Evolutionary conservation across 257 asterid genomes (phyloP), one percentile per base, ranked within the genome.

Genomic region (Nicotiana obtusifolia): DNA sequence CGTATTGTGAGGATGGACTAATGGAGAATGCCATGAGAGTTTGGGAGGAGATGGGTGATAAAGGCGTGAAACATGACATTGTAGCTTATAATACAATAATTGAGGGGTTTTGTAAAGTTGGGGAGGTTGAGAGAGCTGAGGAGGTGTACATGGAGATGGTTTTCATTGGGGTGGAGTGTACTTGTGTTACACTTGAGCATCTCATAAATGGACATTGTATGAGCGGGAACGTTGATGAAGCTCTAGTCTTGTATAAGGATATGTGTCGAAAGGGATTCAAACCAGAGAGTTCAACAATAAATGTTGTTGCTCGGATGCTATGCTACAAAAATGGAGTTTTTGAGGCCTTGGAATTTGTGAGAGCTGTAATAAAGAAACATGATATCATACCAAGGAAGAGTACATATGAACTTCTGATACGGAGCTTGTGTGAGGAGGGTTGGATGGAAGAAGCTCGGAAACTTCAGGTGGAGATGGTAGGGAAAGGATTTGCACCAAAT

Each of bases 381-480:
- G 88, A 84, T 56, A 84, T 73, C 44, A 71, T 85, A 81, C 87
- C 93, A 16, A 87, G 85, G 84, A 85, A 81, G 86, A 90, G 76
- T 84, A 95, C 87, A 76, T 93, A 88, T 13, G 91, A 81, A 65
- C 65, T 69, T 22, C 81, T 93, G 86, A 85, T 90, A 10, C 87
- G 66, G 83, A 91, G 89, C 67, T 86, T 91, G 88, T 95, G 99
- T 82, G 62, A 19, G 47, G 90, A 85, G 81, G 97, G 98, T 35
- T 81, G 69, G 82, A 87, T 91, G 89, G 93, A 90, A 79, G 94
- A 92, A 84, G 98, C 94, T 68, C 84, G 88, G 57, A 83, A 83
- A 86, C 85, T 95, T 86, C 98, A 92, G 89, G 97, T 85, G 0
- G 94, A 91, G 88, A 93, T 95, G 99, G 91, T 86, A n/a, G 87